These are phyloP conservation scores for Nyctanthes arbortristis DNA, from an alignment of 257 asterid genomes.

Conservation along the genomic window DNA sequence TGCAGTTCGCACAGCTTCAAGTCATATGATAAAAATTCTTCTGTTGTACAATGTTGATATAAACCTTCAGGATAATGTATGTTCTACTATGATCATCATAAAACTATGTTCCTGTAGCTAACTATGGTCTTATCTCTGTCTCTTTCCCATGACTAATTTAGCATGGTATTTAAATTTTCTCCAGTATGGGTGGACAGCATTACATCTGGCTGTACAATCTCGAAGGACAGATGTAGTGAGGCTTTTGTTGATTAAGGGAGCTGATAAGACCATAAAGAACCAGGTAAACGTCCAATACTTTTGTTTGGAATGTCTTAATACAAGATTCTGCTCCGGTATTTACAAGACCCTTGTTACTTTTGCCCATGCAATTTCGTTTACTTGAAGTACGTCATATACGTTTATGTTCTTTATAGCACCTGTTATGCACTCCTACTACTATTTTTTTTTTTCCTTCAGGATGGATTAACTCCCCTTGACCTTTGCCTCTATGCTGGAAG, in stretches of 20 bases:
- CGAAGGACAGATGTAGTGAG: slow-evolving; percentile 75
- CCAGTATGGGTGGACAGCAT: slow-evolving; percentile 92
- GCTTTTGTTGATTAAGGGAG: slow-evolving; percentile 88
- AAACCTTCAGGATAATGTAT: slow-evolving; percentile 74
- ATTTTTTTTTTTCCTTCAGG: slow-evolving; percentile 47
- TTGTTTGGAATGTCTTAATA: slow-evolving; percentile 2
- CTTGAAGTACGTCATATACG: too few relatives aligned
- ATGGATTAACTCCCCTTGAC: slow-evolving; percentile 68
- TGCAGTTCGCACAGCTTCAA: slow-evolving; percentile 79
- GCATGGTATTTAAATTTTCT: slow-evolving; percentile 14
- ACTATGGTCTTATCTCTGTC: not conserved
- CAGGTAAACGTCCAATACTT: slow-evolving; percentile 41
- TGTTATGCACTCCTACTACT: not conserved
- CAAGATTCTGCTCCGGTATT: not conserved
- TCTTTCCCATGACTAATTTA: slow-evolving; percentile 3
- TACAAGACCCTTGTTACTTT: too few relatives aligned
- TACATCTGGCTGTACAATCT: slow-evolving; percentile 93
- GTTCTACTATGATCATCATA: slow-evolving; percentile 20
- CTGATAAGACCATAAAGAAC: slow-evolving; percentile 69
- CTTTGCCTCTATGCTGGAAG: slow-evolving; percentile 70
- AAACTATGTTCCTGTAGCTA: not conserved
- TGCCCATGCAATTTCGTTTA: too few relatives aligned
- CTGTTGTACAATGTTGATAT: slow-evolving; percentile 81
- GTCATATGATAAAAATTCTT: slow-evolving; percentile 84
- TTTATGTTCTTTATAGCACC: too few relatives aligned